Base-by-base conservation (phyloP, 1,284 basidiomycete genomes). In the Vanrija sp. region DNA sequence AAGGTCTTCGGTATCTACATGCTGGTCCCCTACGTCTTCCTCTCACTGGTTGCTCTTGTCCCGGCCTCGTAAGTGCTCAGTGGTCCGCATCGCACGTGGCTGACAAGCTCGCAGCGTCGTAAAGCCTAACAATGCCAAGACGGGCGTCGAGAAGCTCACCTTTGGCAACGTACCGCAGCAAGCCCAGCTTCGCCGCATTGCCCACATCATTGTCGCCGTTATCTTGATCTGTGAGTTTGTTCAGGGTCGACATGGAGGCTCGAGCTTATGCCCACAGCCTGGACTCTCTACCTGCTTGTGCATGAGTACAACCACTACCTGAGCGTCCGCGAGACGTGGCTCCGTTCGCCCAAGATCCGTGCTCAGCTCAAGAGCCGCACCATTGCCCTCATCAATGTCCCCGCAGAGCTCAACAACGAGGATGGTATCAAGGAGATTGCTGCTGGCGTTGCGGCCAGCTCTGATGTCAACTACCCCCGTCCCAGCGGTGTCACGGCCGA, bases 331-430 rank as follows among this genome's bases (percentile, higher is more conserved):
- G 93, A 97, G 72, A 81, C 85, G 49, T 89, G 91, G 80, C 84
- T 98, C 49, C 84, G 90, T 60, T 84, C 86, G 57, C 88, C 95
- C 69, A 34, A 34, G 34, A 15, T 34, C 10, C 80, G 88, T 0
- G 78, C 81, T 39, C 83, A 85, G 6, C 84, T 88, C 0, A 89
- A 93, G 76, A 88, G 93, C 2, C 88, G 86, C 63, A 96, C 94
- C 3, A 82, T 98, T 18, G 84, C 93, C 46, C 81, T 98, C 61
- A 91, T 91, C 15, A 91, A 91, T 45, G 85, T 98, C 7, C 92
- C 94, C n/a, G 76, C 83, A 44, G 83, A 85, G 52, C 86, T 87
- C 66, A 84, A 92, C 61, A 77, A 75, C 44, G 74, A 75, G 46
- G 42, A 65, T 1, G 64, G 68, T 16, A 62, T 79, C 61, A 78